phyloP scores from a whole-genome alignment of 2,329 filamentous ascomycete species.

The Myrmaecium sp. region DNA sequence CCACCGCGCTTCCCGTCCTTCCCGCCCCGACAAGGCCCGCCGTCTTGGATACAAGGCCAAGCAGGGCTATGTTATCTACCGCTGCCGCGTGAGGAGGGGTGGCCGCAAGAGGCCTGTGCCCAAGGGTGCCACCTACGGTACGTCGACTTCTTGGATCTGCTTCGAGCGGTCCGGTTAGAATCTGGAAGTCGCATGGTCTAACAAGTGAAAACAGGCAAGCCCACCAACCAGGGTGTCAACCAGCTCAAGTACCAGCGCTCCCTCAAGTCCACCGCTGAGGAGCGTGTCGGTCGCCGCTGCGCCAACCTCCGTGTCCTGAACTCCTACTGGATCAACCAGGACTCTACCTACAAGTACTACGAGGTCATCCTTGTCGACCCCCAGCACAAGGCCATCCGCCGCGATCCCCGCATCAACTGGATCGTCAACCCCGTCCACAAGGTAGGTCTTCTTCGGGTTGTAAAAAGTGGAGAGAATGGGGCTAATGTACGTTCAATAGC shows the following conservation, averaged over 20 bases:
- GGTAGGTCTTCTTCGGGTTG: constrained; percentile 17
- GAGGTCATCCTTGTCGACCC: constrained; percentile 99
- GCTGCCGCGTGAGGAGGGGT: constrained; percentile 93
- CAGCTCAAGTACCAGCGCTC: constrained; percentile 99
- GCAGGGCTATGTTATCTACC: constrained; percentile 99
- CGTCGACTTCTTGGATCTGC: constrained; percentile 4
- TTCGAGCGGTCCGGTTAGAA: too few species aligned
- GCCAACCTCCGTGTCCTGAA: constrained; percentile 98
- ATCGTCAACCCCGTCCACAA: constrained; percentile 99
- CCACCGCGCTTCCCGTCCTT: constrained; percentile 95
- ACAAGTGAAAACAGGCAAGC: constrained; percentile 58
- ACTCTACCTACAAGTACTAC: constrained; percentile 99
- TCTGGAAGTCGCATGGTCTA: background rate
- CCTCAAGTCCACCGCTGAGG: constrained; percentile 92
- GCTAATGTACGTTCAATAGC: constrained; percentile 30
- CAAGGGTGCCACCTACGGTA: constrained; percentile 99
- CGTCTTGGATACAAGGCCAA: constrained; percentile 99
- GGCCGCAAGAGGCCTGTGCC: constrained; percentile 92
- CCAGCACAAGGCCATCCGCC: constrained; percentile 99
- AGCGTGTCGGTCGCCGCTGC: constrained; percentile 98
- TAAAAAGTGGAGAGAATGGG: background rate
- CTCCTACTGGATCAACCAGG: constrained; percentile 99
- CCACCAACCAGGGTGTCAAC: constrained; percentile 99
- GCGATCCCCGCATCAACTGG: constrained; percentile 99
- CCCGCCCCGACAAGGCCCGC: constrained; percentile 98